Base-by-base conservation (phyloP, 768 basidiomycete species). In the Suillus lakei region DNA sequence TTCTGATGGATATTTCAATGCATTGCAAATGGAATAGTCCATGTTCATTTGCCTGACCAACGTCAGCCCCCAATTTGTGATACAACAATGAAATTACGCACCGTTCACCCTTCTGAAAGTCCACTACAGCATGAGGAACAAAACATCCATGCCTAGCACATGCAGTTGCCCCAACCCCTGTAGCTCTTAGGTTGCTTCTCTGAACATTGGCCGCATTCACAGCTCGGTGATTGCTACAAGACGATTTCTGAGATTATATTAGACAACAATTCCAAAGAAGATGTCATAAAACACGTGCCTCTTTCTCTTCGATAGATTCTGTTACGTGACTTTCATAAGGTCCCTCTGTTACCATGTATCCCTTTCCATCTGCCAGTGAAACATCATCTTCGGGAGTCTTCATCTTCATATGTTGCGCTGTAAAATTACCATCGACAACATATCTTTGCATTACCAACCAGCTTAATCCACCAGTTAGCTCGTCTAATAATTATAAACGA, bases 101-200 rank as follows among this genome's bases (percentile, higher is more conserved):
- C 74, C 60, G 55, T 60, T 80, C 75, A 8, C 77, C 79, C 38
- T 72, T 72, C 44, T 76, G 72, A 59, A 79, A 75, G 39, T 77
- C 76, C 2, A 78, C 76, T 1, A 75, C 63, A 1, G 67, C 64
- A 54, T 74, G 71, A 21, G 77, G 76, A 12, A 71, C 64, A 66
- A 75, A 78, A 36, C 68, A 76, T 1, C 76, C 77, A 70, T 80
- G 78, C 1, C 71, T 48, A 10, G 71, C 72, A 66, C 75, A 79
- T 4, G 74, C 75, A 61, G 66, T 65, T 8, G 75, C 76, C 7
- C 76, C 77, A 36, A 78, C 69, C 8, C 77, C 74, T 21, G 74
- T 76, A 13, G 66, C 66, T 55, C 71, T 68, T 2, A 74, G 62
- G 26, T 76, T 69, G 23, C 61, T 66, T 7, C 64, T 44, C 4